Evolutionary conservation across 768 basidiomycete genomes (phyloP).

Genomic region (Pluteus cervinus): DNA sequence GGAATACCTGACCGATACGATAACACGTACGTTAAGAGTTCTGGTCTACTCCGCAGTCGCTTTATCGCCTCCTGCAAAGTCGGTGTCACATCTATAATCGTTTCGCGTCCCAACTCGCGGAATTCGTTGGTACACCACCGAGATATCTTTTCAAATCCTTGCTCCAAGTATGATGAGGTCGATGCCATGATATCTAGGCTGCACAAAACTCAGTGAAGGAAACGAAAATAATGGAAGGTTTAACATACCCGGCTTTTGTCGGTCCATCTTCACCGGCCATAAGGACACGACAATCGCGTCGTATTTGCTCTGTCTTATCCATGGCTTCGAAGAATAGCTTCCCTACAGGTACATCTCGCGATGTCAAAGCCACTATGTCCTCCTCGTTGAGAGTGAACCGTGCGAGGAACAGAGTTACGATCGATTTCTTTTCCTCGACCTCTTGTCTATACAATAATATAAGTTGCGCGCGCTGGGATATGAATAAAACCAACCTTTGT

Average conservation of each 20-base stretch:
- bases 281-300: constrained; percentile 79
- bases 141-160: constrained; percentile 84
- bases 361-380: constrained; percentile 70
- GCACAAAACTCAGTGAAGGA: constrained; percentile 3
- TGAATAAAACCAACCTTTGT: constrained; percentile 49
- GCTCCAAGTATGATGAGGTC: constrained; percentile 78
- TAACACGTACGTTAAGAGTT: constrained; percentile 59
- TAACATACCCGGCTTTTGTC: constrained; percentile 63
- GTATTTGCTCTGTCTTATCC: constrained; percentile 79
- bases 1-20: constrained; percentile 1
- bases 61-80: constrained; percentile 67
- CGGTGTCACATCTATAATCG: constrained; percentile 60
- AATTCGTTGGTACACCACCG: constrained; percentile 87
- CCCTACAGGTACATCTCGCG: constrained; percentile 73
- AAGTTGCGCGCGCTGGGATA: background rate
- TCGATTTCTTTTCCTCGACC: constrained; percentile 64
- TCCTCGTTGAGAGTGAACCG: constrained; percentile 78
- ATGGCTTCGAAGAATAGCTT: constrained; percentile 76
- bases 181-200: constrained; percentile 87
- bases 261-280: constrained; percentile 82
- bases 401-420: constrained; percentile 73
- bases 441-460: constrained; percentile 42
- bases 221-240: background rate
- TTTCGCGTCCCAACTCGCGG: constrained; percentile 67
- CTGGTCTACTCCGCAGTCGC: constrained; percentile 71